These are phyloP conservation scores for Rhodotorula sp. DNA, from an alignment of 1,284 basidiomycete genomes.

Conservation along the genomic window DNA sequence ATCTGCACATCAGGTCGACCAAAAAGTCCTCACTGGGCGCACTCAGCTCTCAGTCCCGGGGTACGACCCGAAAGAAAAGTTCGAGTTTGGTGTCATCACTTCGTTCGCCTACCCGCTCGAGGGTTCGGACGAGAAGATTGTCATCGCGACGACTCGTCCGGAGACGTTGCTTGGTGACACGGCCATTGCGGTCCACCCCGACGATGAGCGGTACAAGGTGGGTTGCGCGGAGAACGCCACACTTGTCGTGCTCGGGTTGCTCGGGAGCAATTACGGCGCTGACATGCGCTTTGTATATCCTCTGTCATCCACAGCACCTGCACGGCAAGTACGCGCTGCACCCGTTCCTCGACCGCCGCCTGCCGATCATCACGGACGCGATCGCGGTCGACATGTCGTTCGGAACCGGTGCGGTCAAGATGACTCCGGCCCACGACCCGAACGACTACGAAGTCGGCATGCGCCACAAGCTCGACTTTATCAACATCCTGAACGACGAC, in stretches of 20 bases:
- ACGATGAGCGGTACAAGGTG: conserved; percentile 83
- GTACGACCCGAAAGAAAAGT: conserved; percentile 88
- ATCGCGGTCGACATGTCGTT: conserved; percentile 92
- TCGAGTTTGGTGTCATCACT: conserved; percentile 96
- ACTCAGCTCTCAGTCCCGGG: conserved; percentile 89
- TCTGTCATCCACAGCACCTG: conserved; percentile 60
- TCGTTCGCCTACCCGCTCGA: conserved; percentile 93
- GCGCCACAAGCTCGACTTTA: conserved; percentile 85
- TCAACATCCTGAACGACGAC: conserved; percentile 96
- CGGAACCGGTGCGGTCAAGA: conserved; percentile 98
- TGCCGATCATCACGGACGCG: conserved; percentile 85
- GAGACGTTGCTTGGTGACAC: conserved; percentile 99
- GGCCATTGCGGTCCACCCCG: conserved; percentile 92
- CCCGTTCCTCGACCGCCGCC: conserved; percentile 81
- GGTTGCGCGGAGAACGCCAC: background rate
- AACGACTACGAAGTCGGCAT: conserved; percentile 96
- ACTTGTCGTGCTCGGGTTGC: no score
- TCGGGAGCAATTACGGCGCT: no score
- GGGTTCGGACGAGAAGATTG: conserved; percentile 75
- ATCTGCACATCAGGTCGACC: conserved; percentile 67
- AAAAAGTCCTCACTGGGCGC: conserved; percentile 84
- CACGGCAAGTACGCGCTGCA: conserved; percentile 90
- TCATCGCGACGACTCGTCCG: conserved; percentile 95
- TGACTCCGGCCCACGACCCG: conserved; percentile 97
- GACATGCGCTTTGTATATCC: no score